phyloP scores from a whole-genome alignment of 179 eudicot species.

The Beta lomatogona region DNA sequence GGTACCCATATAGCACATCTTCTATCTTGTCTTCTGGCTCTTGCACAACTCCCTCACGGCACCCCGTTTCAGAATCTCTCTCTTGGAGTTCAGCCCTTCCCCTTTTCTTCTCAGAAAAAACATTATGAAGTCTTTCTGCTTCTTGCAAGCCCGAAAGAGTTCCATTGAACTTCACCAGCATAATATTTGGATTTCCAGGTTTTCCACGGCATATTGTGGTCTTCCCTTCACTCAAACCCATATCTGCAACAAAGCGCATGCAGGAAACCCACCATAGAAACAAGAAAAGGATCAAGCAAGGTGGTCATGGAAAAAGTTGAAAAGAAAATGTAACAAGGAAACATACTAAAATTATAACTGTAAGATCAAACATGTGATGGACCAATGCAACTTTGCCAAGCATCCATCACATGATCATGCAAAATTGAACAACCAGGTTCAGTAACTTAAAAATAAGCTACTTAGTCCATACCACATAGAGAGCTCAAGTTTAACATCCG shows the following conservation, averaged over 20 bases:
- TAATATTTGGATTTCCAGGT: slow-evolving; percentile 25
- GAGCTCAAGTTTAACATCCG: neutral
- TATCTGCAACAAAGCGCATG: slow-evolving; percentile 23
- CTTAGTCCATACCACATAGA: neutral
- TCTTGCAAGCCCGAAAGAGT: slow-evolving; percentile 31
- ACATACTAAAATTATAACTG: too few species aligned
- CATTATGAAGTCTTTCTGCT: slow-evolving; percentile 31
- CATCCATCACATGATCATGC: neutral
- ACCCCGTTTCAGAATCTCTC: slow-evolving; percentile 7
- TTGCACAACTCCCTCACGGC: slow-evolving; percentile 8
- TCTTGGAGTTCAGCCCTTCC: slow-evolving; percentile 29
- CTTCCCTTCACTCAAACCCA: slow-evolving; percentile 27
- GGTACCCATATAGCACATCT: slow-evolving; percentile 36
- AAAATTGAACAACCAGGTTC: neutral
- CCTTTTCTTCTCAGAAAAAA: slow-evolving; percentile 26
- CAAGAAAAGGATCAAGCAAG: slow-evolving; percentile 29
- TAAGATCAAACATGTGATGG: neutral
- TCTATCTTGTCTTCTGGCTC: slow-evolving; percentile 14
- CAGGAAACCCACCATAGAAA: slow-evolving; percentile 19
- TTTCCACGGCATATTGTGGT: slow-evolving; percentile 26
- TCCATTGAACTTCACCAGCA: slow-evolving; percentile 29
- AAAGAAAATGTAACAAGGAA: neutral
- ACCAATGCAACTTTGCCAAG: neutral
- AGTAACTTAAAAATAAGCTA: neutral
- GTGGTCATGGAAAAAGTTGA: neutral